These are phyloP conservation scores for Amanita subjunquillea DNA, from an alignment of 768 basidiomycete species.

Conservation along the genomic window DNA sequence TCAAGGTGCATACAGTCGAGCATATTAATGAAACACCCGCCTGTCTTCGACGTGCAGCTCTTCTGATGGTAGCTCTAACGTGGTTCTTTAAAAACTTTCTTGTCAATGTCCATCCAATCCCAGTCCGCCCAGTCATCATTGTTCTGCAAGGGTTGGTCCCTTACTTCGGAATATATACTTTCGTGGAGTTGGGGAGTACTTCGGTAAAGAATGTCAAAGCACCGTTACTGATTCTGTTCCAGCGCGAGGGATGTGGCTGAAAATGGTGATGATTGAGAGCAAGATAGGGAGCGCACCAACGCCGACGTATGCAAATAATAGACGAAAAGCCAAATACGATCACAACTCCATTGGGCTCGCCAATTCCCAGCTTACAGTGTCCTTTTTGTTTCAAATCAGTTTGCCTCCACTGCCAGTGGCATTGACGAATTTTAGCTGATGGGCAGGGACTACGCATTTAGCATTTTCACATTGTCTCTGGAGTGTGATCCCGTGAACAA, in stretches of 20 bases:
- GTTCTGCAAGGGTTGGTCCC: conserved; percentile 57
- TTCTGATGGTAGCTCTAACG: conserved; percentile 64
- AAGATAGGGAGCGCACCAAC: not conserved
- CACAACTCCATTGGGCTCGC: no score
- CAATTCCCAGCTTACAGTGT: no score
- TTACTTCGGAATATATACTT: conserved; percentile 63
- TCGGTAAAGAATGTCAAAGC: conserved; percentile 94
- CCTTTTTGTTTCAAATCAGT: no score
- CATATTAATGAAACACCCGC: conserved; percentile 31
- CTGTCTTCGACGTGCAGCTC: conserved; percentile 63
- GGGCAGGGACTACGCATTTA: no score
- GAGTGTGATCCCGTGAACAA: no score
- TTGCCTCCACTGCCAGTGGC: no score
- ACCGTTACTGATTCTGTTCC: conserved; percentile 92
- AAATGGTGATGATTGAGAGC: conserved; percentile 17
- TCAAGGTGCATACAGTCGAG: no score
- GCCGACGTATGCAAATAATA: no score
- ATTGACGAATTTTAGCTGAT: no score
- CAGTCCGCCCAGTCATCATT: conserved; percentile 46
- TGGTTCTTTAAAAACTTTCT: conserved; percentile 70
- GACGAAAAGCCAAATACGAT: no score
- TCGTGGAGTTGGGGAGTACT: conserved; percentile 90
- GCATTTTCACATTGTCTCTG: no score
- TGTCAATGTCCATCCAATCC: conserved; percentile 40
- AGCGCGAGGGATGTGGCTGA: conserved; percentile 50